Conservation (phyloP, 805 yeast genomes). For the Pichia manshurica region DNA sequence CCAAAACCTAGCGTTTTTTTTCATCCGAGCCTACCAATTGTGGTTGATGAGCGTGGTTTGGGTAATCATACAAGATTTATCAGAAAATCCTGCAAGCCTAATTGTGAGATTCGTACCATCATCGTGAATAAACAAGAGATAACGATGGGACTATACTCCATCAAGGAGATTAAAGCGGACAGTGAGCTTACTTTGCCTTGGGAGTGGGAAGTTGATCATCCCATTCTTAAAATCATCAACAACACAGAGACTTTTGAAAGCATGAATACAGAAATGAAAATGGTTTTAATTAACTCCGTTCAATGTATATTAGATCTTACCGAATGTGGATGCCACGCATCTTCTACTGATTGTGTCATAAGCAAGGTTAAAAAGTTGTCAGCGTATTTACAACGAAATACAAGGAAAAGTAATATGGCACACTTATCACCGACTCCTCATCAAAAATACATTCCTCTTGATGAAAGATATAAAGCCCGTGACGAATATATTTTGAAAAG, state of each 20-base stretch:
- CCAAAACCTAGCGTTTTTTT: constrained; percentile 55
- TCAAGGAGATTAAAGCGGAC: constrained; percentile 51
- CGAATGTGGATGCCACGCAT: constrained; percentile 54
- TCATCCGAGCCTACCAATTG: constrained; percentile 55
- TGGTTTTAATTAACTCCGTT: constrained; percentile 51
- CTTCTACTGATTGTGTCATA: constrained; percentile 48
- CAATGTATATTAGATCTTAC: constrained; percentile 56
- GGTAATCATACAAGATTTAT: constrained; percentile 76
- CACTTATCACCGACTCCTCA: constrained; percentile 24
- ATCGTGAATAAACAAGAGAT: constrained; percentile 34
- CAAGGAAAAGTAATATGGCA: constrained; percentile 41
- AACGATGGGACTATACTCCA: constrained; percentile 53
- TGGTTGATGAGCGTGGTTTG: constrained; percentile 69
- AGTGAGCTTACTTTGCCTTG: constrained; percentile 74
- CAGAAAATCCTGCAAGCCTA: constrained; percentile 71
- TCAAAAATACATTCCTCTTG: constrained; percentile 30
- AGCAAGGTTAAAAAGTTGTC: constrained; percentile 58
- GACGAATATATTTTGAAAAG: constrained; percentile 18
- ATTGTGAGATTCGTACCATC: constrained; percentile 56
- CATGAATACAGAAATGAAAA: constrained; percentile 47
- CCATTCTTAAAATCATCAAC: constrained; percentile 50
- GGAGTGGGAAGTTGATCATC: constrained; percentile 85
- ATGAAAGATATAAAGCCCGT: constrained; percentile 26
- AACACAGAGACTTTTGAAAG: constrained; percentile 48
- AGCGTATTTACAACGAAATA: constrained; percentile 52